phyloP scores from a whole-genome alignment of 768 basidiomycete species.

The Tulasnella sp. region DNA sequence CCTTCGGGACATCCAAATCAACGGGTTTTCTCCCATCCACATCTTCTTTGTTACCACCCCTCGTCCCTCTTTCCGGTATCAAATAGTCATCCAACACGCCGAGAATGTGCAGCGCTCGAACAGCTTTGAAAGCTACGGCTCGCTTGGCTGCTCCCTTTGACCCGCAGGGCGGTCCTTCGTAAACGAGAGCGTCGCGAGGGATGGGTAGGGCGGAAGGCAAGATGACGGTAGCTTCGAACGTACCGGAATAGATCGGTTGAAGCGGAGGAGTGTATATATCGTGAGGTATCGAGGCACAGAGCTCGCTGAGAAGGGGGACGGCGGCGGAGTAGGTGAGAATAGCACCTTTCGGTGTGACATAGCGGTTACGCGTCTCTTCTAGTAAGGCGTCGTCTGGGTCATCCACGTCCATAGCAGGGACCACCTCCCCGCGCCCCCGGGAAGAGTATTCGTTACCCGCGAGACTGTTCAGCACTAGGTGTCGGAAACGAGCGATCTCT shows the following conservation, averaged over 20 bases:
- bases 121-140: slow-evolving; percentile 70
- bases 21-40: slow-evolving; percentile 38
- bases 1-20: slow-evolving; percentile 48
- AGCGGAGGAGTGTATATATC: slow-evolving; percentile 56
- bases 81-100: slow-evolving; percentile 76
- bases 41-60: slow-evolving; percentile 41
- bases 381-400: slow-evolving; percentile 36
- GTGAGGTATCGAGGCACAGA: slow-evolving; percentile 68
- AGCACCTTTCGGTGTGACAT: slow-evolving; percentile 64
- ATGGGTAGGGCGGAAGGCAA: slow-evolving; percentile 63
- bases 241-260: slow-evolving; percentile 47
- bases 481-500: background rate
- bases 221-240: slow-evolving; percentile 44
- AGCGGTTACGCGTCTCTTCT: slow-evolving; percentile 48
- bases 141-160: slow-evolving; percentile 76
- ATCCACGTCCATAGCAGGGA: slow-evolving; percentile 31
- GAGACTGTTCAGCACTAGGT: background rate
- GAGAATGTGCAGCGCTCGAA: slow-evolving; percentile 54
- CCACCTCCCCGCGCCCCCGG: background rate
- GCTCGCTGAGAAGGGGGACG: slow-evolving; percentile 55
- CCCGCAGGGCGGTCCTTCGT: slow-evolving; percentile 39
- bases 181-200: slow-evolving; percentile 41
- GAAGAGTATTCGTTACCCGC: background rate
- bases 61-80: slow-evolving; percentile 49
- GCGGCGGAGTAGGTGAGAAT: slow-evolving; percentile 70